A percentile compares a stretch with the other conserved stretches of the same genome.
These are phyloP conservation scores for Erodium maritimum DNA, from an alignment of 345 rosid species.

Conservation along the genomic window DNA sequence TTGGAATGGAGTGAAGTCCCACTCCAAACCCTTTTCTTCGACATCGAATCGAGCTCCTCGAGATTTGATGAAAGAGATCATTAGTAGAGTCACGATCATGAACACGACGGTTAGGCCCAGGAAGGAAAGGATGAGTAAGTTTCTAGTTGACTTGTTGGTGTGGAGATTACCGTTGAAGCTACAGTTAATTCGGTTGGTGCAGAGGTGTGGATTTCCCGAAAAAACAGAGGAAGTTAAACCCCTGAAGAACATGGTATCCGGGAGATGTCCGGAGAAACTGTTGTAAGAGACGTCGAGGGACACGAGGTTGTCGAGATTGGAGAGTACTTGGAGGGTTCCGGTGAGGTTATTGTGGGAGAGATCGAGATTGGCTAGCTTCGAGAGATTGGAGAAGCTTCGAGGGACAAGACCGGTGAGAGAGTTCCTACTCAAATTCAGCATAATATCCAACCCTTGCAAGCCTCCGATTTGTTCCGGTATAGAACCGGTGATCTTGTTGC, in stretches of 20 bases:
- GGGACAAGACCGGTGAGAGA: slow-evolving; percentile 48
- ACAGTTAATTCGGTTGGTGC: slow-evolving; percentile 33
- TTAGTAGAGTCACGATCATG: slow-evolving; percentile 22
- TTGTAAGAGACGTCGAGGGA: slow-evolving; percentile 50
- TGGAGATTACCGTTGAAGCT: slow-evolving; percentile 10
- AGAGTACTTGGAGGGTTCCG: slow-evolving; percentile 29
- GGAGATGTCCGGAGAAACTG: slow-evolving; percentile 48
- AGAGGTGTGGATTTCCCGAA: slow-evolving; percentile 39
- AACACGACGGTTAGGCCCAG: slow-evolving; percentile 28
- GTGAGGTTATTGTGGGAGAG: slow-evolving; percentile 44
- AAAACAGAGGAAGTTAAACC: slow-evolving; percentile 36
- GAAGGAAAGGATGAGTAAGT: slow-evolving; percentile 26
- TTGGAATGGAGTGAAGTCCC: slow-evolving; percentile 59
- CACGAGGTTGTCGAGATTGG: slow-evolving; percentile 49
- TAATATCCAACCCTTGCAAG: slow-evolving; percentile 49
- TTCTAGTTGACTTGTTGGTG: slow-evolving; percentile 19
- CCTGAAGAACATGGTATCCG: slow-evolving; percentile 45
- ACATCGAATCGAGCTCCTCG: slow-evolving; percentile 16
- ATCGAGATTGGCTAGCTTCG: slow-evolving; percentile 55
- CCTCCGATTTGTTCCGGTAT: slow-evolving; percentile 46
- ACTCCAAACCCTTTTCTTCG: slow-evolving; percentile 27
- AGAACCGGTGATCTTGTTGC: slow-evolving; percentile 35
- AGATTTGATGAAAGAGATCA: slow-evolving; percentile 24
- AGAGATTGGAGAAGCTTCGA: slow-evolving; percentile 35
- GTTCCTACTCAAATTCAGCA: slow-evolving; percentile 56